Conservation (phyloP, 1,139 yeast species). For the Yamadazyma diddensiae region DNA sequence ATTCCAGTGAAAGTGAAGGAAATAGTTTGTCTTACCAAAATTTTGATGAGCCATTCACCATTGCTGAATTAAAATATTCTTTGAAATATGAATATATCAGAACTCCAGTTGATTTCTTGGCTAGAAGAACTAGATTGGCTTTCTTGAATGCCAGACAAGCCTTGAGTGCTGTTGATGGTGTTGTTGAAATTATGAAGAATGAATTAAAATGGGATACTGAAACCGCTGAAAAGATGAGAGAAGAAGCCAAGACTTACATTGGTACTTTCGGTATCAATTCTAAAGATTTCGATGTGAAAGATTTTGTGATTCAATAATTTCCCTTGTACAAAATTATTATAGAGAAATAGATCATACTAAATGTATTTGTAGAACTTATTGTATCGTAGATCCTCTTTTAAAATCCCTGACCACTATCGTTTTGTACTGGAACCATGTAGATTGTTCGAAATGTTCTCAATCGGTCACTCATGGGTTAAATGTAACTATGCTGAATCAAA, state of each 20-base stretch:
- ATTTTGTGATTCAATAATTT: slow-evolving; percentile 20
- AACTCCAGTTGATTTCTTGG: slow-evolving; percentile 85
- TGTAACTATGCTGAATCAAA: no score
- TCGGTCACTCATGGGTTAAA: no score
- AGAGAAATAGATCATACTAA: slow-evolving; percentile 6
- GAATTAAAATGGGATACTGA: slow-evolving; percentile 72
- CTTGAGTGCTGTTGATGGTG: slow-evolving; percentile 74
- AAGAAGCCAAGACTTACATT: slow-evolving; percentile 54
- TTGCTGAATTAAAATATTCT: slow-evolving; percentile 86
- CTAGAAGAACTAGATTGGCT: slow-evolving; percentile 92
- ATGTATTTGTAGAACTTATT: no score
- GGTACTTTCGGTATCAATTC: slow-evolving; percentile 55
- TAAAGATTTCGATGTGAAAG: slow-evolving; percentile 36
- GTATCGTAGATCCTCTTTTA: no score
- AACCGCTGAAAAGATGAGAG: slow-evolving; percentile 55
- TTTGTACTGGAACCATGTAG: no score
- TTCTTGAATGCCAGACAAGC: slow-evolving; percentile 90
- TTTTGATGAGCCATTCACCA: slow-evolving; percentile 84
- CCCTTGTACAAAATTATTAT: slow-evolving; percentile 2
- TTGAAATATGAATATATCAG: slow-evolving; percentile 81
- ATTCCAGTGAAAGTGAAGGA: slow-evolving; percentile 27
- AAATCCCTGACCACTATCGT: no score
- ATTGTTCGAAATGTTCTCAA: no score
- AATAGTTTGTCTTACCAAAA: slow-evolving; percentile 45
- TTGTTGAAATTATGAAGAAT: slow-evolving; percentile 78